A percentile compares a stretch with the other conserved stretches of the same genome.
Evolutionary conservation across 1,139 yeast species (phyloP).

Genomic region (Debaryomyces singareniensis): DNA sequence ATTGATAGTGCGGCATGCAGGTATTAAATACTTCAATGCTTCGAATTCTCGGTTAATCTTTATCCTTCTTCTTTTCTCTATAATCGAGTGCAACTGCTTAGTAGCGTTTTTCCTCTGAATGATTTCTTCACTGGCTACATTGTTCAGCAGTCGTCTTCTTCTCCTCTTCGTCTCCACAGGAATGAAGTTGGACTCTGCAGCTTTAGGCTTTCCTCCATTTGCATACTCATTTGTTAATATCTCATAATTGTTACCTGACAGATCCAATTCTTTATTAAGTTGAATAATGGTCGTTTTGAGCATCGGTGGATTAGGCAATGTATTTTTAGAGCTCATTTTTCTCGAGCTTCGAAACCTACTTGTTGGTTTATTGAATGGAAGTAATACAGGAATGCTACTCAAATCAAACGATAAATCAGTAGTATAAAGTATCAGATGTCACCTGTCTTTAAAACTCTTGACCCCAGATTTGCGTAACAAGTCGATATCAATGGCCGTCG

Average conservation of each 20-base stretch:
- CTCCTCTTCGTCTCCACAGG: constrained; percentile 23
- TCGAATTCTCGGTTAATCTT: constrained; percentile 81
- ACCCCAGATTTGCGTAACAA: too few species aligned
- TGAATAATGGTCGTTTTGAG: constrained; percentile 59
- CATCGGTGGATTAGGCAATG: constrained; percentile 52
- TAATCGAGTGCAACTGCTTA: constrained; percentile 65
- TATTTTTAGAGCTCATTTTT: constrained; percentile 1
- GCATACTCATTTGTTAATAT: constrained; percentile 34
- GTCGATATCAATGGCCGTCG: too few species aligned
- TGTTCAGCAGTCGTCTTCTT: constrained; percentile 41
- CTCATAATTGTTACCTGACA: constrained; percentile 36
- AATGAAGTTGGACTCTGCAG: constrained; percentile 3
- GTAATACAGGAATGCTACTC: too few species aligned
- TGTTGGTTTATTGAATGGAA: too few species aligned
- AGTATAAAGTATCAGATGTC: too few species aligned
- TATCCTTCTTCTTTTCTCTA: constrained; percentile 72
- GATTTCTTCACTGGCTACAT: constrained; percentile 45
- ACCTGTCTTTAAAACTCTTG: too few species aligned
- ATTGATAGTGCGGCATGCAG: constrained; percentile 58
- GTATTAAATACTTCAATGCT: constrained; percentile 69
- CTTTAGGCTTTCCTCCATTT: constrained; percentile 2
- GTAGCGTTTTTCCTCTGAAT: constrained; percentile 53
- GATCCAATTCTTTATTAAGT: constrained; percentile 43
- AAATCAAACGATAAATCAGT: too few species aligned
- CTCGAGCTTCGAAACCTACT: too few species aligned